Evolutionary conservation across 2,329 filamentous ascomycete species (phyloP), one percentile per base, ranked within the genome.

Genomic region (Xylariaceae sp.): DNA sequence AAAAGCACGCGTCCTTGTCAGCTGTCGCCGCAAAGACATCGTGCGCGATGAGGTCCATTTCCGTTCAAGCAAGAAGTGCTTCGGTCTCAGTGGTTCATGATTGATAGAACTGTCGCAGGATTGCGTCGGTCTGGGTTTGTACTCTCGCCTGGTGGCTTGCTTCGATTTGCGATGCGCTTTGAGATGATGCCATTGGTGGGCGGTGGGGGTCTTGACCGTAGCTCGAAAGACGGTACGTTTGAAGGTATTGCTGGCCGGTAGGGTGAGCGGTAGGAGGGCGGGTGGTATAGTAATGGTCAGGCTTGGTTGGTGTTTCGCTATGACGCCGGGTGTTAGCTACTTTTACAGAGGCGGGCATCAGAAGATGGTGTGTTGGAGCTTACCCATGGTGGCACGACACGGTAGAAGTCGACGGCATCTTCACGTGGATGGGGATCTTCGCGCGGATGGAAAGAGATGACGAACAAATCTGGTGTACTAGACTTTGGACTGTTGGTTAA

Each of bases 371-470:
- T 9, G 10, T 40, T 16, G 12, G 12, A 10, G 46, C 55, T 26
- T 30, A 57, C 55, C n/a, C 55, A 19, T 57, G 21, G 36, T 51
- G 48, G 7, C 37, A 13, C 8, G 51, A 32, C 7, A n/a, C 16
- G 5, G 45, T 48, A 16, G 54, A 56, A 41, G 47, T 22, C 7
- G 51, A 51, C 36, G 54, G 39, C 54, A 56, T 56, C 37, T 34
- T 47, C 8, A 19, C 2, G 26, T 8, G 32, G 13, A 34, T 34
- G 10, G 3, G 10, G 13, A 10, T 30, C 7, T 7, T 30, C 10
- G 29, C 10, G 29, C 10, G 29, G 10, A 36, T 36, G 32, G 32
- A 36, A 10, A 13, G 22, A 26, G 36, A 30, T 37, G 7, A n/a
- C 16, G 5, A 18, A 39, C 1, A 15, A 6, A 13, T 26, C 26